Evolutionary conservation across 176 grass and related monocot species (phyloP).

Genomic region (Panicum miliaceum): DNA sequence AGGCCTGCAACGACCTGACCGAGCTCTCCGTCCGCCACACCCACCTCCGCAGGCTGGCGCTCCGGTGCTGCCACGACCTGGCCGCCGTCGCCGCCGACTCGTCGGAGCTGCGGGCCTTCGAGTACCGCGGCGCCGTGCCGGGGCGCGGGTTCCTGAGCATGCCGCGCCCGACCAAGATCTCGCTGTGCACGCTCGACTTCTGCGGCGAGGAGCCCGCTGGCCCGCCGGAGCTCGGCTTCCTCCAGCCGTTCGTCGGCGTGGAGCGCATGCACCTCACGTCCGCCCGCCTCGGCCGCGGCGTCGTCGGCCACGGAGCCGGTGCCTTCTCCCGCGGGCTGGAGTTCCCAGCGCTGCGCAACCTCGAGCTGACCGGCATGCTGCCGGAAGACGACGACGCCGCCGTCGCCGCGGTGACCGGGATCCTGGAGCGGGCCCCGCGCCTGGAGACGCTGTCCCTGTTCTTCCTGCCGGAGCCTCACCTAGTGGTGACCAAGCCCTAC

Average conservation of each 20-base stretch:
- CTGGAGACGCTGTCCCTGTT: background rate
- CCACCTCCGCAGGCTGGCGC: background rate
- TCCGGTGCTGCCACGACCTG: too few relatives aligned
- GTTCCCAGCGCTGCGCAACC: background rate
- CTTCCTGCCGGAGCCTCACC: background rate
- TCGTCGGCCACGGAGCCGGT: too few relatives aligned
- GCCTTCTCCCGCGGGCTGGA: too few relatives aligned
- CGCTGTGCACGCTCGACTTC: background rate
- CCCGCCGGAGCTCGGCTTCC: background rate
- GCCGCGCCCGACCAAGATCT: background rate
- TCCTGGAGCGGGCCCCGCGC: background rate
- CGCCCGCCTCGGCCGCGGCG: background rate
- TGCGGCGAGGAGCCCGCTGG: background rate
- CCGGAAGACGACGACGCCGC: background rate
- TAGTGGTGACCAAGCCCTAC: background rate
- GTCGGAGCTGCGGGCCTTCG: too few relatives aligned
- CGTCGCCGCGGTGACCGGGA: background rate
- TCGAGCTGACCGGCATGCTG: constrained; percentile 8
- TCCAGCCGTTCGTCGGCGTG: background rate
- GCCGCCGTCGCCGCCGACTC: too few relatives aligned
- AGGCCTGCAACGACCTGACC: background rate
- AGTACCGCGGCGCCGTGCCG: too few relatives aligned
- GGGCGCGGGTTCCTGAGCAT: too few relatives aligned
- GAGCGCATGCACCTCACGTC: constrained; percentile 14
- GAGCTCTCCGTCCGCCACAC: background rate